A percentile compares a stretch with the other conserved stretches of the same genome.
These are phyloP conservation scores for Zymoseptoria crescenta DNA, from an alignment of 2,329 filamentous ascomycete species.

Conservation along the genomic window DNA sequence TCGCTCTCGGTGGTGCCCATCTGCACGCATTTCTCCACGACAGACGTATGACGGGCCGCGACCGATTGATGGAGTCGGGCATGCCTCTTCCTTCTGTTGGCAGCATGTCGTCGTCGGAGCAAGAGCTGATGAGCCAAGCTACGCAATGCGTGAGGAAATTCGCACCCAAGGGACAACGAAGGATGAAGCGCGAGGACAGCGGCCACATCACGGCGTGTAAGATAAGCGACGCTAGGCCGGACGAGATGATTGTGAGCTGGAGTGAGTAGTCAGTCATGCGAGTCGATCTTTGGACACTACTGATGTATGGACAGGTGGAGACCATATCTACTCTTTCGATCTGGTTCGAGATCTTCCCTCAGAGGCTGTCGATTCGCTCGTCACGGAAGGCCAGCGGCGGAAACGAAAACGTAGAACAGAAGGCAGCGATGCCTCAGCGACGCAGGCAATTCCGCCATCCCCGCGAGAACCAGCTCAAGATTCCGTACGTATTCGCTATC, in stretches of 20 bases:
- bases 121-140: slow-evolving; percentile 50
- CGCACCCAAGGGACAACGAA: slow-evolving; percentile 51
- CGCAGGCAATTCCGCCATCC: slow-evolving; percentile 42
- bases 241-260: slow-evolving; percentile 62
- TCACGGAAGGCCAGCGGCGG: slow-evolving; percentile 29
- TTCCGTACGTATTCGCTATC: slow-evolving; percentile 50
- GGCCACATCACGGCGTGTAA: slow-evolving; percentile 64
- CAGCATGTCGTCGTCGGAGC: slow-evolving; percentile 39
- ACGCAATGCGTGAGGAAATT: slow-evolving; percentile 61
- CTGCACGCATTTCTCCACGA: slow-evolving; percentile 63
- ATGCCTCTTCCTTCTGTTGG: slow-evolving; percentile 35
- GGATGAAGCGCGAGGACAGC: slow-evolving; percentile 46
- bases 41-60: slow-evolving; percentile 57
- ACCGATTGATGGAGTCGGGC: slow-evolving; percentile 48
- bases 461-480: slow-evolving; percentile 32
- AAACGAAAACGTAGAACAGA: slow-evolving; percentile 52
- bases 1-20: slow-evolving; percentile 60
- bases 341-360: slow-evolving; percentile 48
- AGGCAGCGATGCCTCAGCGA: slow-evolving; percentile 33
- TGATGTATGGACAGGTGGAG: slow-evolving; percentile 47
- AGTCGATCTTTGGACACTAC: slow-evolving; percentile 16
- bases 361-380: slow-evolving; percentile 30
- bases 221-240: slow-evolving; percentile 60
- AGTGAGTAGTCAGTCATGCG: slow-evolving; percentile 34
- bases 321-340: slow-evolving; percentile 57